Evolutionary conservation across 2,329 filamentous ascomycete genomes (phyloP).

Genomic region (Ploettnerulaceae sp.): DNA sequence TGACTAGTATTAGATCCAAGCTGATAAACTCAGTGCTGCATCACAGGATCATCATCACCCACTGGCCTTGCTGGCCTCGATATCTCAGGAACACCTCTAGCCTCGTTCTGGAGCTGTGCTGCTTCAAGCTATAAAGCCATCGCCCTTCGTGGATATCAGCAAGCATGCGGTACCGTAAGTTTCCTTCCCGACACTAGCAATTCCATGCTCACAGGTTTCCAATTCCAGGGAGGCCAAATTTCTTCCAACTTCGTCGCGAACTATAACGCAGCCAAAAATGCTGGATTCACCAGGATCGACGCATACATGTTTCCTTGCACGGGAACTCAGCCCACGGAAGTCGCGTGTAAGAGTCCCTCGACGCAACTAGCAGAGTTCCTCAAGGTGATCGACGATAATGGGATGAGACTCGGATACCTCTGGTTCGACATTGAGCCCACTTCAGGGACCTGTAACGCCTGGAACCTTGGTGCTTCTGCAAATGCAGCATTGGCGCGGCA

Average conservation of each 20-base stretch:
- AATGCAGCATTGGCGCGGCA: background rate
- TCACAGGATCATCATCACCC: background rate
- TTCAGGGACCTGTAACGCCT: conserved; percentile 4
- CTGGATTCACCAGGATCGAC: background rate
- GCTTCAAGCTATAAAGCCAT: conserved; percentile 1
- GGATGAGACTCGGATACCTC: conserved; percentile 1
- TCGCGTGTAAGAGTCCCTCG: conserved; percentile 3
- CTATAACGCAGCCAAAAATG: conserved; percentile 1
- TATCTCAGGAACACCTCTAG: conserved; percentile 1
- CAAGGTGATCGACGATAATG: background rate
- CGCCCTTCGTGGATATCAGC: conserved; percentile 1
- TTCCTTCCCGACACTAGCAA: background rate
- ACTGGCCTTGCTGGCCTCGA: background rate
- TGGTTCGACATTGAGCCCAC: conserved; percentile 7
- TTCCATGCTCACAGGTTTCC: background rate
- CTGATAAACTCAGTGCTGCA: background rate
- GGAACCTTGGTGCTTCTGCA: conserved; percentile 1
- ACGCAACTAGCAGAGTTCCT: conserved; percentile 3
- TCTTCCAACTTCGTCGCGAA: conserved; percentile 1
- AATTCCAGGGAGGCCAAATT: conserved; percentile 3
- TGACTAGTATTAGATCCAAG: background rate
- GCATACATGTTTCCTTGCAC: conserved; percentile 7
- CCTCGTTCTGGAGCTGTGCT: conserved; percentile 7
- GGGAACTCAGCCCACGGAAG: conserved; percentile 1
- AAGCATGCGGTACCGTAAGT: conserved; percentile 2